Conservation (phyloP, 2,329 filamentous ascomycete genomes). For the Juglanconis oblonga region DNA sequence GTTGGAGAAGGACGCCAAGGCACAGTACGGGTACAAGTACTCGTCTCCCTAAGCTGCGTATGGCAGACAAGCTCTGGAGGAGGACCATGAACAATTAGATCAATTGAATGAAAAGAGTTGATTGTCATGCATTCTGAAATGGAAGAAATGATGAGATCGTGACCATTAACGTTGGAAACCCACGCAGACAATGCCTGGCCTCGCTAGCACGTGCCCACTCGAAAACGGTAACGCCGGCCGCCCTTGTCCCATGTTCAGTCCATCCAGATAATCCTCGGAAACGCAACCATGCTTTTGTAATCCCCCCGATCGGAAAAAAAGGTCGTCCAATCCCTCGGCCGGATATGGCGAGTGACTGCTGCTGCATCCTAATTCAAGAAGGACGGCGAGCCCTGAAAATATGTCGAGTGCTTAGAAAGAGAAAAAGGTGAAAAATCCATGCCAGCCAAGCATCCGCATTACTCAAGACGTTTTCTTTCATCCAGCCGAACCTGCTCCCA, state of each 20-base stretch:
- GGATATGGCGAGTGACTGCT: not conserved
- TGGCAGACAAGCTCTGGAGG: not conserved
- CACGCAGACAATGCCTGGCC: slow-evolving; percentile 10
- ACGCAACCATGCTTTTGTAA: slow-evolving; percentile 9
- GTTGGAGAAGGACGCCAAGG: slow-evolving; percentile 39
- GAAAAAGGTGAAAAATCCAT: not conserved
- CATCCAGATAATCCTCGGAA: slow-evolving; percentile 3
- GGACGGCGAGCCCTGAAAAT: not conserved
- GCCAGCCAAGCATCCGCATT: not conserved
- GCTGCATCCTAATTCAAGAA: not conserved
- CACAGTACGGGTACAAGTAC: slow-evolving; percentile 47
- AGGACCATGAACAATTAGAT: too few relatives aligned
- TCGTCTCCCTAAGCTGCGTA: slow-evolving; percentile 32
- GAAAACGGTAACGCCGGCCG: slow-evolving; percentile 14
- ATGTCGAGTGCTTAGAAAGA: not conserved
- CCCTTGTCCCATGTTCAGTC: slow-evolving; percentile 8
- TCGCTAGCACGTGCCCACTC: slow-evolving; percentile 8
- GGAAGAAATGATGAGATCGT: slow-evolving; percentile 4
- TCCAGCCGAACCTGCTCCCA: slow-evolving; percentile 1
- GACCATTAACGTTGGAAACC: slow-evolving; percentile 5
- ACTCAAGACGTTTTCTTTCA: not conserved
- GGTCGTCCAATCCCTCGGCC: not conserved
- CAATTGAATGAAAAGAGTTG: not conserved
- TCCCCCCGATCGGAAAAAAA: not conserved
- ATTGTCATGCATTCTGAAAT: not conserved